Conservation (phyloP, 2,329 filamentous ascomycete species). For the Penicillium sp. region DNA sequence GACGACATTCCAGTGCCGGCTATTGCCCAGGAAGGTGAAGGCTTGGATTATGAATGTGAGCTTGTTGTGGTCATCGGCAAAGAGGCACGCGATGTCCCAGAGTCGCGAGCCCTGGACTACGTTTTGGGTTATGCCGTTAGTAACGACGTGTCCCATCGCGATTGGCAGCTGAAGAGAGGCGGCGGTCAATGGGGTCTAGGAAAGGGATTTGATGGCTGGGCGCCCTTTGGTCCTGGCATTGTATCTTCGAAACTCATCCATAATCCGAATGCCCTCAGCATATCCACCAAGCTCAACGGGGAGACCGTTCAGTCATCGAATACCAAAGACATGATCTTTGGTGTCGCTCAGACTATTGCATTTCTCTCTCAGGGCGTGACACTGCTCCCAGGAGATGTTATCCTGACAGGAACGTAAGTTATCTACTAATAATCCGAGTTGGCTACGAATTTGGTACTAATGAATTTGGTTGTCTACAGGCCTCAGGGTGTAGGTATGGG, state of each 20-base stretch:
- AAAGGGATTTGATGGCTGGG: constrained; percentile 74
- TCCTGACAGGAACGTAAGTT: constrained; percentile 45
- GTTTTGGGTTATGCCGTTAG: constrained; percentile 72
- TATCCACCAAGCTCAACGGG: constrained; percentile 48
- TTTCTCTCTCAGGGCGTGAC: constrained; percentile 46
- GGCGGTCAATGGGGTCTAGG: constrained; percentile 68
- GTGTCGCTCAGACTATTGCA: constrained; percentile 42
- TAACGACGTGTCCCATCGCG: constrained; percentile 76
- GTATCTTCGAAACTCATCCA: constrained; percentile 51
- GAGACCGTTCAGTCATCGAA: constrained; percentile 46
- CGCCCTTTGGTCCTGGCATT: constrained; percentile 68
- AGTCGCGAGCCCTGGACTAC: constrained; percentile 63
- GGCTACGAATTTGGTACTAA: constrained; percentile 58
- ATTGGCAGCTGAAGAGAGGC: constrained; percentile 67
- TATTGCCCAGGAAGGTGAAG: constrained; percentile 62
- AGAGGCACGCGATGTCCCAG: constrained; percentile 60
- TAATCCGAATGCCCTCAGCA: constrained; percentile 38
- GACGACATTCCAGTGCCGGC: constrained; percentile 64
- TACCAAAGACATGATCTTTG: constrained; percentile 49
- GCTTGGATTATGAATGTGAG: constrained; percentile 77
- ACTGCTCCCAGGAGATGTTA: constrained; percentile 38
- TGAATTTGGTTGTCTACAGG: constrained; percentile 48
- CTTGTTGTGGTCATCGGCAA: constrained; percentile 70
- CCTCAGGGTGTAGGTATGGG: constrained; percentile 70
- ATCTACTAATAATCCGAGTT: constrained; percentile 15